Conservation (phyloP, 352 stramenopile genomes). For the Globisporangium spiculum region DNA sequence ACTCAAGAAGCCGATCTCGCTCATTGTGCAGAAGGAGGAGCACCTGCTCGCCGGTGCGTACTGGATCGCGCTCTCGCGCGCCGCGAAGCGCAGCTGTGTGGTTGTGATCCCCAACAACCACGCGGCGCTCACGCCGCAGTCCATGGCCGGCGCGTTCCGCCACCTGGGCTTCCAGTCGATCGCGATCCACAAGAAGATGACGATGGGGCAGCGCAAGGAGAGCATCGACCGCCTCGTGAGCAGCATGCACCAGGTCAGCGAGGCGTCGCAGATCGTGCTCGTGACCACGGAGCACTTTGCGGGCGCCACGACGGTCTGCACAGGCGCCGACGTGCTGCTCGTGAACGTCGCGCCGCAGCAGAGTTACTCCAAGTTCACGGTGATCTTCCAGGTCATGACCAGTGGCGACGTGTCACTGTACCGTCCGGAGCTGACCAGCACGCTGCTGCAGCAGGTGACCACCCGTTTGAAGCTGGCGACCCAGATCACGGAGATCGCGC, state of each 20-base stretch:
- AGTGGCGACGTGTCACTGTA: slow-evolving; percentile 23
- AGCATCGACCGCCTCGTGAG: slow-evolving; percentile 40
- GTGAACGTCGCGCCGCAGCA: slow-evolving; percentile 20
- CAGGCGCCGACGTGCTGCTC: slow-evolving; percentile 36
- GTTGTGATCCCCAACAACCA: slow-evolving; percentile 43
- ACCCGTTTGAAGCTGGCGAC: slow-evolving; percentile 50
- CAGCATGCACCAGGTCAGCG: not conserved
- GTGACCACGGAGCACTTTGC: slow-evolving; percentile 66
- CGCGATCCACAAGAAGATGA: slow-evolving; percentile 74
- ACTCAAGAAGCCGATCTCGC: slow-evolving; percentile 12
- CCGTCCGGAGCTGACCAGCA: slow-evolving; percentile 24
- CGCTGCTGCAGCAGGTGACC: slow-evolving; percentile 42
- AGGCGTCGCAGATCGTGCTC: slow-evolving; percentile 37
- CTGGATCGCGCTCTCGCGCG: slow-evolving; percentile 55
- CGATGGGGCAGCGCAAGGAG: slow-evolving; percentile 45
- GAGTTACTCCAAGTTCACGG: slow-evolving; percentile 36
- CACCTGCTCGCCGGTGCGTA: slow-evolving; percentile 53
- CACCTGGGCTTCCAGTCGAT: slow-evolving; percentile 59
- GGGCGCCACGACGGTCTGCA: slow-evolving; percentile 19
- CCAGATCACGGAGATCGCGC: slow-evolving; percentile 49
- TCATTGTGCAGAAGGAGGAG: slow-evolving; percentile 33
- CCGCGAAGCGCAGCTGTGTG: slow-evolving; percentile 36
- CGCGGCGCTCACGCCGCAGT: slow-evolving; percentile 26
- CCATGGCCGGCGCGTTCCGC: slow-evolving; percentile 44
- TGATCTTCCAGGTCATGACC: slow-evolving; percentile 19